A percentile compares a stretch with the other conserved stretches of the same genome.
Conservation (phyloP, 768 basidiomycete genomes). For the Boletus barrowsii region DNA sequence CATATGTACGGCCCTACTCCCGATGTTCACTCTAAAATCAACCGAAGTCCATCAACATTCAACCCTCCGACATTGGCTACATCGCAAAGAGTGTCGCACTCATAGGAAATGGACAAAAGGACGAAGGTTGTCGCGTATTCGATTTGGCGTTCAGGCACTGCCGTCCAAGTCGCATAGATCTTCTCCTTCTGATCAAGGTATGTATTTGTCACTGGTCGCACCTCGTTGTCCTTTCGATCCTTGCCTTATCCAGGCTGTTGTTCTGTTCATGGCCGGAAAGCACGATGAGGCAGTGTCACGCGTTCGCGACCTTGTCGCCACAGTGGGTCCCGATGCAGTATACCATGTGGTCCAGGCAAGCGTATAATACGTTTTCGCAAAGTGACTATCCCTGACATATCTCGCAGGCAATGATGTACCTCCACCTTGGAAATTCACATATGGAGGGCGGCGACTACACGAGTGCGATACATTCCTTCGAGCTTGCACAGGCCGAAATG, state of each 20-base stretch:
- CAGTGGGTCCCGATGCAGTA: too few species aligned
- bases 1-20: background rate
- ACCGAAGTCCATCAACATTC: background rate
- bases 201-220: background rate
- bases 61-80: background rate
- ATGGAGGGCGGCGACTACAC: too few species aligned
- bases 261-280: background rate
- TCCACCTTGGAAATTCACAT: too few species aligned
- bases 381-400: too few species aligned
- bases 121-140: background rate
- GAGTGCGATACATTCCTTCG: too few species aligned
- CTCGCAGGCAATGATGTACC: too few species aligned
- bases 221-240: background rate
- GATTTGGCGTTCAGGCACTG: background rate
- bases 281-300: background rate
- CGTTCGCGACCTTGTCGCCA: too few species aligned
- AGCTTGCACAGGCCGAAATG: too few species aligned
- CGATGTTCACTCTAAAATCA: background rate
- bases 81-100: background rate
- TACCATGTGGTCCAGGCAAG: too few species aligned
- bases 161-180: background rate
- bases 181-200: background rate
- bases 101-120: background rate
- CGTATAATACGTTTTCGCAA: too few species aligned
- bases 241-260: background rate